Percentiles rank a stretch among this genome's conserved stretches.
Evolutionary conservation across 2,329 filamentous ascomycete species (phyloP).

Genomic region (Monilinia fructicola): DNA sequence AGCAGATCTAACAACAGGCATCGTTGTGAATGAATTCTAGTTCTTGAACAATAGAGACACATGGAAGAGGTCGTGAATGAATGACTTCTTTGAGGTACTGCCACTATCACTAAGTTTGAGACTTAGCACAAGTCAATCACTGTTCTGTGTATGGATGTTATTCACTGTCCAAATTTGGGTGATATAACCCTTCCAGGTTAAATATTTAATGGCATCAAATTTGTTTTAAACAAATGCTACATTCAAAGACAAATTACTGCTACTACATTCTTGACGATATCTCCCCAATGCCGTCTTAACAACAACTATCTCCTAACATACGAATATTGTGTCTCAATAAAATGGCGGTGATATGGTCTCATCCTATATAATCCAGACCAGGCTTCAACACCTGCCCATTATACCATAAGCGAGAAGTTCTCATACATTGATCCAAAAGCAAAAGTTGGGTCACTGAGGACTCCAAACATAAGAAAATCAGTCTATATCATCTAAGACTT

Average conservation of each 20-base stretch:
- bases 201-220: not conserved
- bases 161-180: not conserved
- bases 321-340: not conserved
- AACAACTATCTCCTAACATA: not conserved
- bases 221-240: not conserved
- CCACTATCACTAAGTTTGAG: not conserved
- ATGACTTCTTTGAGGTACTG: not conserved
- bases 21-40: too few species aligned
- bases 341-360: not conserved
- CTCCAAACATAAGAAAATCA: not conserved
- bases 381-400: not conserved
- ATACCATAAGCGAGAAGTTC: not conserved
- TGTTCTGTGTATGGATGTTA: not conserved
- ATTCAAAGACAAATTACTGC: not conserved
- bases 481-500: not conserved
- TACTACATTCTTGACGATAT: not conserved
- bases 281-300: not conserved
- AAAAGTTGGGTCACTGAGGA: not conserved
- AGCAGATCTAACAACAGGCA: too few species aligned
- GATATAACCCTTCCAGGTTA: not conserved
- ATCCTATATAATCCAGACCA: not conserved
- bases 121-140: not conserved
- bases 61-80: not conserved
- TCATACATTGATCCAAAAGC: not conserved
- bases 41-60: not conserved